Evolutionary conservation across 1,284 basidiomycete species (phyloP), one percentile per base, ranked within the genome.

Genomic region (Sporisorium sorghi): DNA sequence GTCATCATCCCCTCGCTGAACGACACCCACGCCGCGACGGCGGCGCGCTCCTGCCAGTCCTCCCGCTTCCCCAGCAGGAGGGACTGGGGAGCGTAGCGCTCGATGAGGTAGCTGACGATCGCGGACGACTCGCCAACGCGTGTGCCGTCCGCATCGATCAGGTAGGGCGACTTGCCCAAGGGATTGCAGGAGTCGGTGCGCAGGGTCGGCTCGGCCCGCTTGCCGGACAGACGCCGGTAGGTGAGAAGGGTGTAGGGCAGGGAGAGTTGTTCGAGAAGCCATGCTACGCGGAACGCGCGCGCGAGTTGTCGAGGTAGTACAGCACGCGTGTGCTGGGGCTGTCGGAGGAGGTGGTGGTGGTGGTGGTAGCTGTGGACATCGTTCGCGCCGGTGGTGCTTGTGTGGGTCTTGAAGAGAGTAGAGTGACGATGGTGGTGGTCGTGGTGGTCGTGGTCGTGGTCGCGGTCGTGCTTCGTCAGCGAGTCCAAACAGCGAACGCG

Each of bases 271-370:
- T 72, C 69, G n/a, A 72, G 37, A 0, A 52, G 15, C 69, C 70
- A 67, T 1, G 70, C 59, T 2, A 59, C 56, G 14, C 64, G 70
- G 12, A 73, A 63, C 12, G 70, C 64, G 11, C 64, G 11, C 70
- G 63, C n/a, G 70, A 73, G 42, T 67, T 58, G 37, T 73, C 55
- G 11, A 73, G 60, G 28, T 59, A 73, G 64, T 63, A 73, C 21
- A 73, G 58, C 15, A 28, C 48, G 15, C 62, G 58, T n/a, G n/a
- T n/a, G 12, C 51, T 48, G 19, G 58, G 53, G 23, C 49, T 24
- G 26, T 9, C 15, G 11, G 46, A 24, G 5, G 24, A 10, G 23
- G 35, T n/a, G 15, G n/a, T 28, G 42, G 21, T 35, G 32, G 32
- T 37, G 0, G 35, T 46, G 2, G 15, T 12, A 21, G 9, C 14